phyloP scores from a whole-genome alignment of 495 filamentous ascomycete species.

The Aspergillus homomorphus region DNA sequence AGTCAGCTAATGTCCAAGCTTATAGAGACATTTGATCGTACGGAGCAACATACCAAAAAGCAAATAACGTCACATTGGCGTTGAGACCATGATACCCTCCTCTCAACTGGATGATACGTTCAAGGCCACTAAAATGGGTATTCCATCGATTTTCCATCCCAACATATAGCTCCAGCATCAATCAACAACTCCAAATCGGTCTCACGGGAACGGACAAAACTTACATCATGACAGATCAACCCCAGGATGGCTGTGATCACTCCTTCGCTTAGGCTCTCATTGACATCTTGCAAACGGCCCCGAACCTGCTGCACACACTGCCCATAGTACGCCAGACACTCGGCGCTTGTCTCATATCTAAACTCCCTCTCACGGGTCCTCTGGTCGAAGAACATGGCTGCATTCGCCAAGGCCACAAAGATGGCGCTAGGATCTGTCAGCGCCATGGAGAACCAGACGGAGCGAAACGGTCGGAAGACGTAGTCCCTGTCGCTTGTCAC shows the following conservation, averaged over 20 bases:
- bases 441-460: conserved; percentile 26
- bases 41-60: neutral
- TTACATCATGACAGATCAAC: conserved; percentile 2
- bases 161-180: conserved; percentile 16
- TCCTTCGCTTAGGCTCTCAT: neutral
- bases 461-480: conserved; percentile 23
- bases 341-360: conserved; percentile 18
- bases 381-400: conserved; percentile 27
- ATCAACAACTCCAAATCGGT: neutral
- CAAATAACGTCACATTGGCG: neutral
- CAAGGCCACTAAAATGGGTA: conserved; percentile 20
- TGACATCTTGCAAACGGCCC: neutral
- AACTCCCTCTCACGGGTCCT: conserved; percentile 9
- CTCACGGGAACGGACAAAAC: neutral
- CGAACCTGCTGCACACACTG: neutral
- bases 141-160: conserved; percentile 19
- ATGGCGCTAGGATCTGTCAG: conserved; percentile 23
- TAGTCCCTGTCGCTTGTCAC: conserved; percentile 24
- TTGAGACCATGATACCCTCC: conserved; percentile 21
- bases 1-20: neutral
- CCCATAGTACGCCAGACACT: neutral
- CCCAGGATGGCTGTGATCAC: conserved; percentile 1
- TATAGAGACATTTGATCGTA: neutral
- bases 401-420: conserved; percentile 22
- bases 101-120: conserved; percentile 16